phyloP scores from a whole-genome alignment of 2,329 filamentous ascomycete genomes.

The Dactylellina leptospora region DNA sequence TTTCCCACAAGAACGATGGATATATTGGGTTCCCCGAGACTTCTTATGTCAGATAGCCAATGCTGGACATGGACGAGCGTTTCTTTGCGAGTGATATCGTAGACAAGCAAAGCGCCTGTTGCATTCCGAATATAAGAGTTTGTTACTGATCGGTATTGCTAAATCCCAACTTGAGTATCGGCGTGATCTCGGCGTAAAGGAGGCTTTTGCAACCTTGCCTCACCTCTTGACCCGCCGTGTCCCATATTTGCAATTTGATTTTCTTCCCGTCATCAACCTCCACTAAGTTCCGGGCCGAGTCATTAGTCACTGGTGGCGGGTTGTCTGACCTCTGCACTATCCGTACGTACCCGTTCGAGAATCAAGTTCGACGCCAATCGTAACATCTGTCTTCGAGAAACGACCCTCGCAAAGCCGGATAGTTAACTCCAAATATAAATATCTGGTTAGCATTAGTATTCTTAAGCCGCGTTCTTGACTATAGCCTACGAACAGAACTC shows the following conservation, averaged over 20 bases:
- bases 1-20: slow-evolving; percentile 95
- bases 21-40: slow-evolving; percentile 95
- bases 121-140: slow-evolving; percentile 85
- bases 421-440: slow-evolving; percentile 70
- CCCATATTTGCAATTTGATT: slow-evolving; percentile 69
- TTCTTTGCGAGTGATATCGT: slow-evolving; percentile 85
- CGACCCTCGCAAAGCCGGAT: slow-evolving; percentile 75
- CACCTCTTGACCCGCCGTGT: slow-evolving; percentile 75
- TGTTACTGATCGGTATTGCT: slow-evolving; percentile 66
- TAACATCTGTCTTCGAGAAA: slow-evolving; percentile 74
- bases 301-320: no score
- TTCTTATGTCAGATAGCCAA: slow-evolving; percentile 92
- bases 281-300: background rate
- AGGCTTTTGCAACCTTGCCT: slow-evolving; percentile 62
- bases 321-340: background rate
- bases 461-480: slow-evolving; percentile 45
- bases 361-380: slow-evolving; percentile 75
- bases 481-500: slow-evolving; percentile 80
- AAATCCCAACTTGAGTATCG: no score
- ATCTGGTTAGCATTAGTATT: slow-evolving; percentile 1
- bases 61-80: slow-evolving; percentile 89
- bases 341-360: slow-evolving; percentile 62
- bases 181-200: no score
- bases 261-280: slow-evolving; percentile 52
- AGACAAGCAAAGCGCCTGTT: slow-evolving; percentile 82